Conservation (phyloP, 2,329 filamentous ascomycete genomes). For the Arthrobotrys megalospora region DNA sequence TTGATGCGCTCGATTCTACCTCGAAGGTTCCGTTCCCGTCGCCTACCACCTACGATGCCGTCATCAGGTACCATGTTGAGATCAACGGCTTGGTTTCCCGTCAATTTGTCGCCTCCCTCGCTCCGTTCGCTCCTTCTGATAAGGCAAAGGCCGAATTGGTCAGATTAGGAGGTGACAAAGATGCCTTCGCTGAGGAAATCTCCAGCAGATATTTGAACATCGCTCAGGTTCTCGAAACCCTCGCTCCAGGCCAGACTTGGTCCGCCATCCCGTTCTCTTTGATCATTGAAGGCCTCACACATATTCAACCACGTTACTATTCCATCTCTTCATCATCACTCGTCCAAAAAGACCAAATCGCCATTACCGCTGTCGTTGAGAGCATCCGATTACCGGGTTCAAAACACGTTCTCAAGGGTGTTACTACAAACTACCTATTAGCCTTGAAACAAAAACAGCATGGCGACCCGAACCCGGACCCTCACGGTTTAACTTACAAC, state of each 20-base stretch:
- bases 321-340: slow-evolving; percentile 97
- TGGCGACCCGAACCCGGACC: slow-evolving; percentile 83
- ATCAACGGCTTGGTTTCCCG: slow-evolving; percentile 95
- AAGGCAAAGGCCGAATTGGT: slow-evolving; percentile 87
- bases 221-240: slow-evolving; percentile 82
- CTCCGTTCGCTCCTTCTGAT: slow-evolving; percentile 90
- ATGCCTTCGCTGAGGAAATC: slow-evolving; percentile 92
- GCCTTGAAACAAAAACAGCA: slow-evolving; percentile 98
- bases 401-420: slow-evolving; percentile 86
- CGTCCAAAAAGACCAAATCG: slow-evolving; percentile 94
- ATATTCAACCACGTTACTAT: slow-evolving; percentile 98
- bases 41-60: slow-evolving; percentile 95
- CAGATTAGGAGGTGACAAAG: slow-evolving; percentile 91
- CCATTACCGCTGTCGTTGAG: slow-evolving; percentile 95
- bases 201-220: slow-evolving; percentile 88
- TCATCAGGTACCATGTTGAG: slow-evolving; percentile 95
- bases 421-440: slow-evolving; percentile 95
- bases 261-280: slow-evolving; percentile 90
- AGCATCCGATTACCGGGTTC: slow-evolving; percentile 83
- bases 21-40: slow-evolving; percentile 98
- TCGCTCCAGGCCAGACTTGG: slow-evolving; percentile 83
- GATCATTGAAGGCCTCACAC: slow-evolving; percentile 92
- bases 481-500: slow-evolving; percentile 87
- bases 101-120: slow-evolving; percentile 89
- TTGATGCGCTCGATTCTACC: slow-evolving; percentile 93